phyloP scores from a whole-genome alignment of 2,329 filamentous ascomycete species.

The Macrophomina pseudophaseolina region DNA sequence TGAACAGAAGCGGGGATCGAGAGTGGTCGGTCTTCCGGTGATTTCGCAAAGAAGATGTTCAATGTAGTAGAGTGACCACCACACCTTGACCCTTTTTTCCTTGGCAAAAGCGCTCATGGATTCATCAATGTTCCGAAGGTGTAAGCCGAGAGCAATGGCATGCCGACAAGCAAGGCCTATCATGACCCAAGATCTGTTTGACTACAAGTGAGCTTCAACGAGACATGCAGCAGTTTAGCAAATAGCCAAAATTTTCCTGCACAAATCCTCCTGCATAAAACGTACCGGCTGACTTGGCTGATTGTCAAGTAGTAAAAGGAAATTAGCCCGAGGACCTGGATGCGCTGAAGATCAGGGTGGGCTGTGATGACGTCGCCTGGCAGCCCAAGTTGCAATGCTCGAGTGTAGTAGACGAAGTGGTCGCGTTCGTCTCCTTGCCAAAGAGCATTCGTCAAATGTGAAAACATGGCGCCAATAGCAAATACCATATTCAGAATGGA shows the following conservation, averaged over 20 bases:
- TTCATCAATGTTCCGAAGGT: constrained; percentile 42
- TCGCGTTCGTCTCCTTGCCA: constrained; percentile 35
- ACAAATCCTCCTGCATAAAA: background rate
- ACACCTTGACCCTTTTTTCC: constrained; percentile 43
- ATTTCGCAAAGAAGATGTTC: constrained; percentile 44
- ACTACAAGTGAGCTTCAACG: background rate
- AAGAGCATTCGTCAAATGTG: constrained; percentile 36
- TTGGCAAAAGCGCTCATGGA: constrained; percentile 34
- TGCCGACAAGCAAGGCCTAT: constrained; percentile 44
- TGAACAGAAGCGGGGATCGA: constrained; percentile 37
- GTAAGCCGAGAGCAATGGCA: constrained; percentile 42
- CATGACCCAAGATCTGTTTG: constrained; percentile 43
- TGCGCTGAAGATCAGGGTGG: constrained; percentile 43
- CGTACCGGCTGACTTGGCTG: constrained; percentile 48
- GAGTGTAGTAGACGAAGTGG: constrained; percentile 45
- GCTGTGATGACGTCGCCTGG: constrained; percentile 36
- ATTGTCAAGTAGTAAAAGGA: constrained; percentile 47
- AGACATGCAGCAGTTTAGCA: no score
- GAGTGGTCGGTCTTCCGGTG: constrained; percentile 45
- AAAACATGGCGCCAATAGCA: constrained; percentile 46
- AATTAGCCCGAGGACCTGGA: constrained; percentile 45
- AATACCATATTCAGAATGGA: constrained; percentile 48
- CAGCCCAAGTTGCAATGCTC: constrained; percentile 41
- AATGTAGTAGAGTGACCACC: constrained; percentile 47
- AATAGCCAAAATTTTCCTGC: background rate